Conservation (phyloP, 208 protist genomes). For the Leishmania tropica region DNA sequence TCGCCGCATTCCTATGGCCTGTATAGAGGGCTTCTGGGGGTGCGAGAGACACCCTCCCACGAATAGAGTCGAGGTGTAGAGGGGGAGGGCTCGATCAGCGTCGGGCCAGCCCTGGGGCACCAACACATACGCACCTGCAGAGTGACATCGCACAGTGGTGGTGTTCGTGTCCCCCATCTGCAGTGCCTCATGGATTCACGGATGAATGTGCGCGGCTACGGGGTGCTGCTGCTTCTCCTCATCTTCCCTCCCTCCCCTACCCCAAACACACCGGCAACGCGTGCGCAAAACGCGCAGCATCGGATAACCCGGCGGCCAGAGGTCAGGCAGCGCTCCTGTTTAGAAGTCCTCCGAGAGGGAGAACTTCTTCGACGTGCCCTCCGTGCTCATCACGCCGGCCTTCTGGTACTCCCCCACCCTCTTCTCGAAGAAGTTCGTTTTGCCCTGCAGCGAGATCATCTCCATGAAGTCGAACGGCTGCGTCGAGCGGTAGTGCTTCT, state of each 20-base stretch:
- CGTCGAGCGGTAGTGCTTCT: constrained; percentile 95
- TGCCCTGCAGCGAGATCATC: constrained; percentile 98
- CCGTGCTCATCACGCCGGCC: constrained; percentile 94
- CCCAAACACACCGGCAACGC: neutral
- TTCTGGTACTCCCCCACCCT: constrained; percentile 99
- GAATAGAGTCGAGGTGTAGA: neutral
- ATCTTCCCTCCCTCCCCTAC: neutral
- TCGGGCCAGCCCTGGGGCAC: neutral
- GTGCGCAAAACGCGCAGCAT: neutral
- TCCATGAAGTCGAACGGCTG: constrained; percentile 99
- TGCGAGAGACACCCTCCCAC: neutral
- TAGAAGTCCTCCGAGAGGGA: constrained; percentile 93
- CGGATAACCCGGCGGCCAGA: constrained; percentile 76
- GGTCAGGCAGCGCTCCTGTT: constrained; percentile 19
- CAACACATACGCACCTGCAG: neutral
- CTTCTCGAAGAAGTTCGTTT: constrained; percentile 99
- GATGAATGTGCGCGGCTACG: neutral
- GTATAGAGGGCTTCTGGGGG: neutral
- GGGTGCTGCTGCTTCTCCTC: neutral
- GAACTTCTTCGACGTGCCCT: constrained; percentile 85
- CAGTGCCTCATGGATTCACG: neutral
- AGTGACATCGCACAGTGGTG: neutral
- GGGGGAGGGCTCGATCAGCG: neutral
- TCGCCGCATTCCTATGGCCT: no score
- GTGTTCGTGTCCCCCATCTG: neutral